Percentiles rank a stretch among this genome's conserved stretches.
These are phyloP conservation scores for Heliocybe sulcata DNA, from an alignment of 1,284 basidiomycete species.

Conservation along the genomic window DNA sequence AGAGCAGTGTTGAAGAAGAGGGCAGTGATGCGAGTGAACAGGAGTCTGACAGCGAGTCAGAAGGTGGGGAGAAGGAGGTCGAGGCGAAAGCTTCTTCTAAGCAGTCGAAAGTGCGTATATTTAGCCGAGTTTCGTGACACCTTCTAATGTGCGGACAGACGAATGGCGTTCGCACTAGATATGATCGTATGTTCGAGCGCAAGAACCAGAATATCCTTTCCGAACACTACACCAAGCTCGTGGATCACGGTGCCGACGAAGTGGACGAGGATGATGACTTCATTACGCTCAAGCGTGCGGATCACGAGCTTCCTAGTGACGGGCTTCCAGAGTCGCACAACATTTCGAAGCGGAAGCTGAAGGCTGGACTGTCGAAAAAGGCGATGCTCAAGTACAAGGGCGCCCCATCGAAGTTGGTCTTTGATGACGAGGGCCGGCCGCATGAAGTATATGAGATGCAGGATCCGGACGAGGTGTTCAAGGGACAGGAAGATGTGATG, in stretches of 20 bases:
- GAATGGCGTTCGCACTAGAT: slow-evolving; percentile 76
- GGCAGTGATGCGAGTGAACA: slow-evolving; percentile 19
- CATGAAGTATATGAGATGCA: slow-evolving; percentile 80
- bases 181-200: slow-evolving; percentile 97
- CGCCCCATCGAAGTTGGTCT: slow-evolving; percentile 62
- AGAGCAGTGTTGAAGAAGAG: slow-evolving; percentile 22
- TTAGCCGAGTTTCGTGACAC: background rate
- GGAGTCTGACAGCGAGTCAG: slow-evolving; percentile 23
- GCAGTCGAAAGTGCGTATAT: background rate
- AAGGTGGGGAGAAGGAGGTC: slow-evolving; percentile 10
- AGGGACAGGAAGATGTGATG: slow-evolving; percentile 50
- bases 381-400: slow-evolving; percentile 54
- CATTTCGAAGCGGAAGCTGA: slow-evolving; percentile 54
- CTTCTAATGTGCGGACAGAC: background rate
- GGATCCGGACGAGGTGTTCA: slow-evolving; percentile 65
- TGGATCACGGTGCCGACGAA: slow-evolving; percentile 55
- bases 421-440: slow-evolving; percentile 78
- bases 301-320: slow-evolving; percentile 66
- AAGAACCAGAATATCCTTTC: slow-evolving; percentile 95
- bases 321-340: slow-evolving; percentile 32
- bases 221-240: slow-evolving; percentile 84
- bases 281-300: slow-evolving; percentile 86
- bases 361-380: slow-evolving; percentile 76
- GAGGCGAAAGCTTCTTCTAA: background rate
- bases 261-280: slow-evolving; percentile 75